These are phyloP conservation scores for Cajanus cajan DNA, from an alignment of 306 rosid species.

Conservation along the genomic window DNA sequence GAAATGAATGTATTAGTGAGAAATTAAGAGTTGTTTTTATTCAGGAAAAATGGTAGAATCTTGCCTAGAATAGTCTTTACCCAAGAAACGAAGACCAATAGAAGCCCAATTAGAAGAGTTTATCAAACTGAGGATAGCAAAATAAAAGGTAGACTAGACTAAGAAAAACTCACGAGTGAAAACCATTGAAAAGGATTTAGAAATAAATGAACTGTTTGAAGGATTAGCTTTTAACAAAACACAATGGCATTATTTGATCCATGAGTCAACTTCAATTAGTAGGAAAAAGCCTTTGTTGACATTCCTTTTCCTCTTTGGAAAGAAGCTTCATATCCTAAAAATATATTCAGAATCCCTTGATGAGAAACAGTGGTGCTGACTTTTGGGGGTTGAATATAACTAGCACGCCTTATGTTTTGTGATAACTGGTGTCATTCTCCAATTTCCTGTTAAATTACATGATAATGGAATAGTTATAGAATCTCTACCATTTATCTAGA, in stretches of 20 bases:
- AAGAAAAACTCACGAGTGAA: neutral
- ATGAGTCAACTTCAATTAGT: neutral
- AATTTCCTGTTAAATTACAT: neutral
- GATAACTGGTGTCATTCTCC: neutral
- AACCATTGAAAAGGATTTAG: neutral
- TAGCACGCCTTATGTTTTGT: neutral
- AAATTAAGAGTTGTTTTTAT: neutral
- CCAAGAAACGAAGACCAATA: neutral
- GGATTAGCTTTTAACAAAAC: neutral
- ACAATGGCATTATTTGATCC: neutral
- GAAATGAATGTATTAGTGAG: neutral
- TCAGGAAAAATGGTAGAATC: neutral
- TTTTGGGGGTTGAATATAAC: neutral
- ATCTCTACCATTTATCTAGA: neutral
- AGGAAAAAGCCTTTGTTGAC: neutral
- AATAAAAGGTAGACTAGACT: neutral
- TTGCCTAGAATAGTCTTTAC: neutral
- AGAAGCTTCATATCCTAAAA: neutral
- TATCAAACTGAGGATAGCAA: neutral
- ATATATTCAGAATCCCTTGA: neutral
- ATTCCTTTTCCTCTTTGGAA: neutral
- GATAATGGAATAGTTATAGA: neutral
- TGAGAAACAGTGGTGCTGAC: neutral
- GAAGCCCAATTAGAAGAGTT: neutral
- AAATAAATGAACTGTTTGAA: neutral